Percentiles rank a stretch among this genome's conserved stretches.
phyloP scores from a whole-genome alignment of 345 rosid species.

The Odontarrhena argentea region DNA sequence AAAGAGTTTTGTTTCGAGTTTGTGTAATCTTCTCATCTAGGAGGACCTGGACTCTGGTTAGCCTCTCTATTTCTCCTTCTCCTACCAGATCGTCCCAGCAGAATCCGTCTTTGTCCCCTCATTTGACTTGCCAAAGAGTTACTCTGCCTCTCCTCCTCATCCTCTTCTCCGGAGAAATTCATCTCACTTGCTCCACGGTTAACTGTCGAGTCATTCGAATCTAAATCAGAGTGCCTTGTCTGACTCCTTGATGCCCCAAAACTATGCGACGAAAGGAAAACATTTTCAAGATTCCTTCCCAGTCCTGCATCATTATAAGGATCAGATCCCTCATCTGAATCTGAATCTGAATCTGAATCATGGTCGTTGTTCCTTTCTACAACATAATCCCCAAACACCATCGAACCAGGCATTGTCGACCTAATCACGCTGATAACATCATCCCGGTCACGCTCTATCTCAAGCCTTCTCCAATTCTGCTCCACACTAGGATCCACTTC shows the following conservation, averaged over 20 bases:
- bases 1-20: slow-evolving; percentile 14
- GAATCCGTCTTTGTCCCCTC: slow-evolving; percentile 61
- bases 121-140: slow-evolving; percentile 66
- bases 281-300: slow-evolving; percentile 62
- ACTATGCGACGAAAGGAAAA: slow-evolving; percentile 71
- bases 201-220: slow-evolving; percentile 38
- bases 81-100: slow-evolving; percentile 72
- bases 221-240: slow-evolving; percentile 39
- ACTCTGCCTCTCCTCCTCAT: slow-evolving; percentile 45
- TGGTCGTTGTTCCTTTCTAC: slow-evolving; percentile 58
- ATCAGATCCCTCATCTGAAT: slow-evolving; percentile 46
- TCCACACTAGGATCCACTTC: slow-evolving; percentile 76
- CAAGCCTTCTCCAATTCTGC: slow-evolving; percentile 85
- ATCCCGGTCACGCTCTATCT: slow-evolving; percentile 65
- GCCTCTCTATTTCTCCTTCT: slow-evolving; percentile 71
- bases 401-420: slow-evolving; percentile 85
- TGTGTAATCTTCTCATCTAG: slow-evolving; percentile 28
- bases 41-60: slow-evolving; percentile 32
- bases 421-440: slow-evolving; percentile 84
- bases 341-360: slow-evolving; percentile 44
- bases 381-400: slow-evolving; percentile 85
- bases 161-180: slow-evolving; percentile 51
- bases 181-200: slow-evolving; percentile 37
- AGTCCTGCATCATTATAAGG: slow-evolving; percentile 47
- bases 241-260: slow-evolving; percentile 63